Evolutionary conservation across 176 grass and related monocot genomes (phyloP).

Genomic region (Aegilops speltoides): DNA sequence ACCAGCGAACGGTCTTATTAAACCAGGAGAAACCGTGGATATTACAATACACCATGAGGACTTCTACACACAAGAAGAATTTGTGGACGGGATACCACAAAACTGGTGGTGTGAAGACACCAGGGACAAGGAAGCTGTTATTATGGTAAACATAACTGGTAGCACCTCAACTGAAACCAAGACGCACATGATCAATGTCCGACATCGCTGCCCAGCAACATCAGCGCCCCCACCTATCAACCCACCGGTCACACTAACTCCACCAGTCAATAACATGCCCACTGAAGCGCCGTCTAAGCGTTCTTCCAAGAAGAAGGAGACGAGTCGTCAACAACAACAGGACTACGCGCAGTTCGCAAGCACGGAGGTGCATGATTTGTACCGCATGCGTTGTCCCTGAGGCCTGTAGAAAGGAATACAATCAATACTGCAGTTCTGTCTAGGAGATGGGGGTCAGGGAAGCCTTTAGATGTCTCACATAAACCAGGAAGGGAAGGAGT

Average conservation of each 20-base stretch:
- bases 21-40: conserved; percentile 68
- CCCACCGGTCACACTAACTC: not conserved
- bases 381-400: conserved; percentile 69
- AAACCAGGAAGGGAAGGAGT: conserved; percentile 30
- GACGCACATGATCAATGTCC: conserved; percentile 63
- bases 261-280: conserved; percentile 30
- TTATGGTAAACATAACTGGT: conserved; percentile 64
- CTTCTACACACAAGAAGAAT: conserved; percentile 82
- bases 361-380: conserved; percentile 57
- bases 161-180: conserved; percentile 59
- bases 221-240: conserved; percentile 29
- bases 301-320: conserved; percentile 58
- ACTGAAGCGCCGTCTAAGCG: conserved; percentile 41
- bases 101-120: conserved; percentile 92
- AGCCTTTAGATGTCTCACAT: conserved; percentile 39
- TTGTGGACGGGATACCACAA: conserved; percentile 86
- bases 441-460: conserved; percentile 32
- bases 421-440: conserved; percentile 33
- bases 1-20: conserved; percentile 72
- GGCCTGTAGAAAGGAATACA: conserved; percentile 39
- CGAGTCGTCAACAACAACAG: conserved; percentile 44
- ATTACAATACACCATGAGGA: conserved; percentile 83
- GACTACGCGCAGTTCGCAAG: conserved; percentile 53
- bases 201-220: conserved; percentile 57
- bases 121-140: conserved; percentile 68